Percentiles rank a stretch among this genome's conserved stretches.
Evolutionary conservation across 768 basidiomycete genomes (phyloP).

Genomic region (Tephrocybe sp.): DNA sequence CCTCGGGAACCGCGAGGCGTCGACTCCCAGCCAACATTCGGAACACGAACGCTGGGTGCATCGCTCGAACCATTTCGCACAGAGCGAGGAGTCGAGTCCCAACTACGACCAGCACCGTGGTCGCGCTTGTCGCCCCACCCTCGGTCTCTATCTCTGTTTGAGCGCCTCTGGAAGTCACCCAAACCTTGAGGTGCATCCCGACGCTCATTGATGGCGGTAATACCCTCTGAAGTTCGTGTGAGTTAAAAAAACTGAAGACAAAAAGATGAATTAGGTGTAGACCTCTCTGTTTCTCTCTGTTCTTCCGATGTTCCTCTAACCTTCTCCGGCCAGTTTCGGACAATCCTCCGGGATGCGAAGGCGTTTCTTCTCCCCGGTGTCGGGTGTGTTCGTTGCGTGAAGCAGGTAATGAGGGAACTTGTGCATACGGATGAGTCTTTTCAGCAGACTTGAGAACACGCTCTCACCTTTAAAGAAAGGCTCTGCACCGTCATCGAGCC

Average conservation of each 20-base stretch:
- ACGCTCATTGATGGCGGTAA: constrained; percentile 56
- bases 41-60: constrained; percentile 83
- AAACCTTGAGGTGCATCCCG: constrained; percentile 71
- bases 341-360: constrained; percentile 88
- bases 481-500: constrained; percentile 60
- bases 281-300: constrained; percentile 71
- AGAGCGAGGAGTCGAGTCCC: constrained; percentile 64
- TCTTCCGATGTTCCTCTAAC: constrained; percentile 75
- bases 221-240: constrained; percentile 55
- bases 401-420: constrained; percentile 78
- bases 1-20: constrained; percentile 66
- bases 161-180: constrained; percentile 90
- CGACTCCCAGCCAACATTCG: constrained; percentile 92
- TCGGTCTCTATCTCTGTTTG: constrained; percentile 68
- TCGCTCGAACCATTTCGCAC: constrained; percentile 51
- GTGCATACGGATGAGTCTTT: constrained; percentile 1
- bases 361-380: constrained; percentile 84
- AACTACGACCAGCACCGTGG: constrained; percentile 30
- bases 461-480: constrained; percentile 84
- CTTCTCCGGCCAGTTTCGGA: constrained; percentile 68
- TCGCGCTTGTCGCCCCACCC: constrained; percentile 46
- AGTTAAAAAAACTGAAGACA: background rate
- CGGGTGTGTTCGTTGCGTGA: constrained; percentile 54
- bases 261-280: constrained; percentile 11
- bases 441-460: background rate